Evolutionary conservation across 768 basidiomycete species (phyloP), one percentile per base, ranked within the genome.

Genomic region (Phlebiopsis flavidoalba): DNA sequence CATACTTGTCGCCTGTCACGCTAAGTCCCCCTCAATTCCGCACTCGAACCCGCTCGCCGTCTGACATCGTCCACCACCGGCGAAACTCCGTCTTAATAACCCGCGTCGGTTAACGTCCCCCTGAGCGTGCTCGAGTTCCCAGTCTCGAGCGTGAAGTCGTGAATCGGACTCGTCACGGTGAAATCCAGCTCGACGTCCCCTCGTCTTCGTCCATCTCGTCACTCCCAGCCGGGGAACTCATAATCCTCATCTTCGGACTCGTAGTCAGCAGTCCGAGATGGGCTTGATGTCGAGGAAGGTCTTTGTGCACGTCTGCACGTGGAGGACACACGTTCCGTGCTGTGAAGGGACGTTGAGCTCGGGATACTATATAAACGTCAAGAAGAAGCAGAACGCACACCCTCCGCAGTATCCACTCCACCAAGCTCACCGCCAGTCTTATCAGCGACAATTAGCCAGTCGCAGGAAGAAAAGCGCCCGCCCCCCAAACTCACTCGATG

Each of bases 161-260:
- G 52, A 36, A 7, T 35, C 35, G 33, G 26, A 31, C 26, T 53
- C 33, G 52, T 53, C 31, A n/a, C n/a, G 33, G 31, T 36, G 33
- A 21, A 36, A 10, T 49, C 48, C 31, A 53, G 36, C 14, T 55
- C 54, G 54, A 43, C 4, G 22, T 58, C 57, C n/a, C n/a, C 46
- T 48, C 48, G 26, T 58, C 57, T 17, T 58, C 57, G 48, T 58
- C 57, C 7, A 11, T 33, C 40, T 83, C 77, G 56, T 77, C 75
- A 5, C n/a, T 79, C 77, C n/a, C n/a, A n/a, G 4, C 77, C 76
- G 5, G 85, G 86, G 21, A 87, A n/a, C n/a, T n/a, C 69, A 64
- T 87, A 88, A 71, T 88, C 87, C 17, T 81, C 87, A 67, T 88
- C 86, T 14, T 82, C 84, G 3, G 83, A 86, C 66, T 86, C 88